These are phyloP conservation scores for Thermothielavioides terrestris DNA, from an alignment of 495 filamentous ascomycete species.

Conservation along the genomic window DNA sequence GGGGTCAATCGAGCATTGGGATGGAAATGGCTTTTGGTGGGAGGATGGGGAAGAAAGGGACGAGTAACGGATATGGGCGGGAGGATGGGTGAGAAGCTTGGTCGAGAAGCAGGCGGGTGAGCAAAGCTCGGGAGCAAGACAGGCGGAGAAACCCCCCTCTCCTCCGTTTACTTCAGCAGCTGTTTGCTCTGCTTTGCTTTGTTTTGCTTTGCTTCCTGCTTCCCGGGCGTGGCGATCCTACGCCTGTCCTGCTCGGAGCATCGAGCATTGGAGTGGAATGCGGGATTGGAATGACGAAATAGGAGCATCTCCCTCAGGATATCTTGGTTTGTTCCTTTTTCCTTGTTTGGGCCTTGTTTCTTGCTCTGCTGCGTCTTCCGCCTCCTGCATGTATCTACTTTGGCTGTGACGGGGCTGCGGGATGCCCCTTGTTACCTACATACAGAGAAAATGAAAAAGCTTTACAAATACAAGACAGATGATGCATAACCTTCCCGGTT, in stretches of 20 bases:
- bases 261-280: not conserved
- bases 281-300: not conserved
- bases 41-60: not conserved
- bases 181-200: too few species aligned
- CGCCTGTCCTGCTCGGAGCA: too few species aligned
- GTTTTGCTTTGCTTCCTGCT: too few species aligned
- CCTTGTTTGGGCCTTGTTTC: not conserved
- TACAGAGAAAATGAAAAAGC: not conserved
- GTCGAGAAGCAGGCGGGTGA: too few species aligned
- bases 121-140: too few species aligned
- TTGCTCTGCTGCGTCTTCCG: too few species aligned
- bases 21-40: not conserved
- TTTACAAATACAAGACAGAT: not conserved
- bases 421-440: not conserved
- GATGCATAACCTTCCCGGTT: too few species aligned
- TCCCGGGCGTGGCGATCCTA: not conserved
- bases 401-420: not conserved
- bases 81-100: not conserved
- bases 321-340: constrained; percentile 1
- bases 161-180: too few species aligned
- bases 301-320: not conserved
- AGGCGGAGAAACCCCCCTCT: too few species aligned
- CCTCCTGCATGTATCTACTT: not conserved
- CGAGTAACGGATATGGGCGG: too few species aligned
- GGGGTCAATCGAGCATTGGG: too few species aligned